Base-by-base conservation (phyloP, 2,329 filamentous ascomycete species). In the Epichloe gansuensis region DNA sequence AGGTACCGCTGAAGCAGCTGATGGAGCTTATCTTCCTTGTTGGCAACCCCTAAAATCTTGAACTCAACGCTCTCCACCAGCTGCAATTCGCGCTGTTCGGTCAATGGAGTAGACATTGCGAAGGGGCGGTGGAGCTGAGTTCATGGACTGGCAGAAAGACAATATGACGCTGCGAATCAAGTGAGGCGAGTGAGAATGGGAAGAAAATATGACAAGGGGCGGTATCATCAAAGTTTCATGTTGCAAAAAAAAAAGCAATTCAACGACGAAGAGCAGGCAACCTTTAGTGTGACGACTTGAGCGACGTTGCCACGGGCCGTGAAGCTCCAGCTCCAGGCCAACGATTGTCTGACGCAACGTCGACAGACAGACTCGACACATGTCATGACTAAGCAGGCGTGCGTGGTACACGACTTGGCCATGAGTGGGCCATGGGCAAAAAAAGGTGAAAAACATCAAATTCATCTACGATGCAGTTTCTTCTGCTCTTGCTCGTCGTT, bases 11-110 rank as follows among this genome's bases (percentile, higher is more conserved):
- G 81, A 17, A 98, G 75, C 15, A 93, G 74, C 25, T 81, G 71
- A 64, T 91, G 81, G 1, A 98, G 78, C 69, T 91, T 94, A 56
- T 81, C 75, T 64, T 96, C 91, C 49, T 89, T 84, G 59, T 89
- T 86, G 31, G 90, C 85, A 50, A 91, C 80, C 31, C 81, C 85
- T 15, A 81, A 64, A 61, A 96, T 93, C 57, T 84, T 80, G 63
- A 93, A 81, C 66, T 94, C 89, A 45, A 95, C 85, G 64, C 87
- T 91, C 61, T 87, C 86, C 50, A 95, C 80, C 55, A 96, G 79
- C 58, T 82, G 80, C 58, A 95, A 75, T 76, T 95, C 89, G 56
- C 83, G 81, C 67, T 85, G 75, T 68, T 86, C 82, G 5, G 71
- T 61, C 11, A 71, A 64, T 27, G 61, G 50, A 31, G 60, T 54